These are phyloP conservation scores for Hemileccinum rubropunctum DNA, from an alignment of 768 basidiomycete genomes.

Conservation along the genomic window DNA sequence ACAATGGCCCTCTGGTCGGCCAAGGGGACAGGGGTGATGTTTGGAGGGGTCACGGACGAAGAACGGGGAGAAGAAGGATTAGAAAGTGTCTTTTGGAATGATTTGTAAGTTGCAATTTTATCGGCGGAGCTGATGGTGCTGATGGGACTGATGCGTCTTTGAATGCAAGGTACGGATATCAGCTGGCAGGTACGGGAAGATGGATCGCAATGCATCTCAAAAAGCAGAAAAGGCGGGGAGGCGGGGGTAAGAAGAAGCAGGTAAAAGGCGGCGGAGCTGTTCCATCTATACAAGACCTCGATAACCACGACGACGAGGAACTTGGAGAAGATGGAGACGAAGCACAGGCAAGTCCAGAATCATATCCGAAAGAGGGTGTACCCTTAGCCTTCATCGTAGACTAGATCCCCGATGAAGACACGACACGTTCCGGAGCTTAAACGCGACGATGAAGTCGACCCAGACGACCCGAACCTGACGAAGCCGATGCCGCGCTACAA, in stretches of 20 bases:
- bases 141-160: neutral
- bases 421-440: neutral
- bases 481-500: constrained; percentile 78
- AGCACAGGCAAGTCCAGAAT: constrained; percentile 5
- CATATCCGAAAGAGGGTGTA: neutral
- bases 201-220: constrained; percentile 79
- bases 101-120: constrained; percentile 53
- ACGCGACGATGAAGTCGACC: constrained; percentile 41
- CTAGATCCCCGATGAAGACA: neutral
- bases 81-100: constrained; percentile 85
- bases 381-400: neutral
- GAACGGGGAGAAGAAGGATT: constrained; percentile 81
- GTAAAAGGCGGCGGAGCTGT: neutral
- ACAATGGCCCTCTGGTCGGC: constrained; percentile 82
- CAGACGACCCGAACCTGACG: constrained; percentile 63
- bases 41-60: constrained; percentile 88
- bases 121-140: neutral
- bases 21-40: constrained; percentile 71
- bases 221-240: constrained; percentile 53
- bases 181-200: constrained; percentile 65
- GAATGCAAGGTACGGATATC: constrained; percentile 72
- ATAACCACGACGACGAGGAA: constrained; percentile 16
- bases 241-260: constrained; percentile 42
- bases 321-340: constrained; percentile 14
- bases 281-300: neutral